Percentiles rank a stretch among this genome's conserved stretches.
These are phyloP conservation scores for Euphrasia arctica DNA, from an alignment of 305 asterid genomes.

Conservation along the genomic window DNA sequence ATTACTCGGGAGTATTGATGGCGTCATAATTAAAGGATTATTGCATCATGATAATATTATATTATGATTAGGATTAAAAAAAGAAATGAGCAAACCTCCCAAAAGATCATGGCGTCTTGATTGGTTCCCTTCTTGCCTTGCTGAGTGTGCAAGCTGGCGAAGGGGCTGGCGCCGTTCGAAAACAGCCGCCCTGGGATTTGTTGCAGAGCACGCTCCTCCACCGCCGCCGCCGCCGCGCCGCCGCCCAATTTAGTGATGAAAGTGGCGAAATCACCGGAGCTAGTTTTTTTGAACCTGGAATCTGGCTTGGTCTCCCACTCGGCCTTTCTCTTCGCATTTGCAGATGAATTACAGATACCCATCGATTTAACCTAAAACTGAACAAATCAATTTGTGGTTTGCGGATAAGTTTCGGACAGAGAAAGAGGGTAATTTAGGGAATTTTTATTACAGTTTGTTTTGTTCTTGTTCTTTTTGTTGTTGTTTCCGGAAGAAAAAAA, in stretches of 20 bases:
- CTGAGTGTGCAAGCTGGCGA: conserved; percentile 78
- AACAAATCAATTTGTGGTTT: conserved; percentile 7
- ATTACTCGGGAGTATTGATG: too few species aligned
- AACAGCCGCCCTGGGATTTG: conserved; percentile 78
- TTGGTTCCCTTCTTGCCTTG: conserved; percentile 97
- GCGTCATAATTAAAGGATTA: too few species aligned
- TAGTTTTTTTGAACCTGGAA: conserved; percentile 47
- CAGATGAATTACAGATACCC: conserved; percentile 93
- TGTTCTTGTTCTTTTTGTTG: background rate
- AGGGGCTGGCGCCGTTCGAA: conserved; percentile 60
- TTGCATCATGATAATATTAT: too few species aligned
- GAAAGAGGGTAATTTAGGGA: too few species aligned
- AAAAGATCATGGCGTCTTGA: conserved; percentile 94
- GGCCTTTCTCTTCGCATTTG: conserved; percentile 36
- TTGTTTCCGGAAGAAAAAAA: background rate
- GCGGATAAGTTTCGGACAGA: background rate
- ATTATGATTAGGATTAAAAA: conserved; percentile 2
- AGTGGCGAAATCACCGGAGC: conserved; percentile 63
- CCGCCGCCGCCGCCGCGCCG: conserved; percentile 32
- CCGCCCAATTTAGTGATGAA: conserved; percentile 72
- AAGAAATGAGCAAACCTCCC: conserved; percentile 72
- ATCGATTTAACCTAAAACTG: conserved; percentile 33
- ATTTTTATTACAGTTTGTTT: background rate
- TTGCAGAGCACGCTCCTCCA: conserved; percentile 65
- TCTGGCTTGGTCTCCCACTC: conserved; percentile 34